phyloP scores from a whole-genome alignment of 2,329 filamentous ascomycete genomes.

The Nakataea oryzae region DNA sequence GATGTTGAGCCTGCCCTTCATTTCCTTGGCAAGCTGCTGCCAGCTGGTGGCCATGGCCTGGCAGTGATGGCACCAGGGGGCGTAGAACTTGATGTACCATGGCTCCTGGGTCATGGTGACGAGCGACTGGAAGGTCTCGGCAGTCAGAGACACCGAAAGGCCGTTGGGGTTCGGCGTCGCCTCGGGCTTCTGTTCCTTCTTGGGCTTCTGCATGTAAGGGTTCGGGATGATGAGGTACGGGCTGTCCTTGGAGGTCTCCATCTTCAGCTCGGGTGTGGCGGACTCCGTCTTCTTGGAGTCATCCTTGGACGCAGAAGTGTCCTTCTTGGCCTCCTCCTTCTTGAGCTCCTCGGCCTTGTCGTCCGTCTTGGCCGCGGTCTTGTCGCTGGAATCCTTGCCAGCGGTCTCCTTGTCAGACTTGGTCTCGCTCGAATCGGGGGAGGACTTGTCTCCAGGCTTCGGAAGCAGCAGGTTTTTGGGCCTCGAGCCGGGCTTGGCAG shows the following conservation, averaged over 20 bases:
- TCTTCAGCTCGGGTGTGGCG: constrained; percentile 12
- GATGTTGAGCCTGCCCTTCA: constrained; percentile 82
- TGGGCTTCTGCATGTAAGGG: constrained; percentile 23
- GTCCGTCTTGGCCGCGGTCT: constrained; percentile 7
- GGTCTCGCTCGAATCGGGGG: neutral
- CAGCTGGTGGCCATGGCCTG: constrained; percentile 86
- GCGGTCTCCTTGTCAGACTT: constrained; percentile 7
- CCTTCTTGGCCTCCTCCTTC: constrained; percentile 1
- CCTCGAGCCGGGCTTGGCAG: constrained; percentile 70
- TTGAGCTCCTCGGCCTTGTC: constrained; percentile 11
- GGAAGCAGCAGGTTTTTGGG: constrained; percentile 60
- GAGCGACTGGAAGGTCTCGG: constrained; percentile 74
- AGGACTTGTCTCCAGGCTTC: constrained; percentile 49
- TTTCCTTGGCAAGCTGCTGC: constrained; percentile 80
- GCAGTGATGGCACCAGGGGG: constrained; percentile 94
- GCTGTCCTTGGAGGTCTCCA: neutral
- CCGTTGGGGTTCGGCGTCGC: constrained; percentile 65
- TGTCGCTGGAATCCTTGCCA: constrained; percentile 6
- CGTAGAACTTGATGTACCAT: constrained; percentile 99
- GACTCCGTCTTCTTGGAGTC: constrained; percentile 12
- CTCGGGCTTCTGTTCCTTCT: constrained; percentile 41
- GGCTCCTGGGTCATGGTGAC: constrained; percentile 83
- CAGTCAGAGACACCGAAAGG: constrained; percentile 62
- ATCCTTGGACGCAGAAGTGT: constrained; percentile 11
- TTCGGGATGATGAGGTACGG: neutral